Conservation (phyloP, 1,284 basidiomycete species). For the Irpex sp. region DNA sequence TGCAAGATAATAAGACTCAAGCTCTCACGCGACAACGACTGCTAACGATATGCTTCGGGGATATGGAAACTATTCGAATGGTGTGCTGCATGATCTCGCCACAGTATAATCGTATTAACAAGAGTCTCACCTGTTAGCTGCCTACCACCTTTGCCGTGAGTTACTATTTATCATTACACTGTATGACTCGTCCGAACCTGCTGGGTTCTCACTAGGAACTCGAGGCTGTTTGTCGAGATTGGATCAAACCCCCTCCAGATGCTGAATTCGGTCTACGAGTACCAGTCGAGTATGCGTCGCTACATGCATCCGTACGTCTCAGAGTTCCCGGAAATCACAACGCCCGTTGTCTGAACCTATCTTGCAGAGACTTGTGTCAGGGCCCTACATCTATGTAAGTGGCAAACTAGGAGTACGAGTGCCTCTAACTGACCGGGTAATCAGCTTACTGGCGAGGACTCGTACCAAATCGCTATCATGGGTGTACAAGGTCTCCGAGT, state of each 20-base stretch:
- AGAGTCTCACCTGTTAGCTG: conserved; percentile 35
- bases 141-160: conserved; percentile 57
- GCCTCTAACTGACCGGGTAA: conserved; percentile 7
- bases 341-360: conserved; percentile 14
- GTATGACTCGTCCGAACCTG: background rate
- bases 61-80: conserved; percentile 77
- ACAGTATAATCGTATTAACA: conserved; percentile 9
- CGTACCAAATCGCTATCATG: conserved; percentile 75
- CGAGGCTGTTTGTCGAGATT: conserved; percentile 69
- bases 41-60: conserved; percentile 72
- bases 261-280: conserved; percentile 66
- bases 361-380: conserved; percentile 64
- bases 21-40: conserved; percentile 64
- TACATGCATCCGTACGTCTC: conserved; percentile 64
- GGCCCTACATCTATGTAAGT: conserved; percentile 73
- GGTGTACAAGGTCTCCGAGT: conserved; percentile 73
- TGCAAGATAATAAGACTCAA: conserved; percentile 33
- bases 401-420: background rate
- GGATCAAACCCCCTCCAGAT: conserved; percentile 77
- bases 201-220: conserved; percentile 53
- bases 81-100: conserved; percentile 32
- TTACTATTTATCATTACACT: background rate
- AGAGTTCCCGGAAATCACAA: background rate
- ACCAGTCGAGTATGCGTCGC: conserved; percentile 76
- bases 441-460: conserved; percentile 74